Percentiles rank a stretch among this genome's conserved stretches.
These are phyloP conservation scores for Saitozyma sp. DNA, from an alignment of 768 basidiomycete species.

Conservation along the genomic window DNA sequence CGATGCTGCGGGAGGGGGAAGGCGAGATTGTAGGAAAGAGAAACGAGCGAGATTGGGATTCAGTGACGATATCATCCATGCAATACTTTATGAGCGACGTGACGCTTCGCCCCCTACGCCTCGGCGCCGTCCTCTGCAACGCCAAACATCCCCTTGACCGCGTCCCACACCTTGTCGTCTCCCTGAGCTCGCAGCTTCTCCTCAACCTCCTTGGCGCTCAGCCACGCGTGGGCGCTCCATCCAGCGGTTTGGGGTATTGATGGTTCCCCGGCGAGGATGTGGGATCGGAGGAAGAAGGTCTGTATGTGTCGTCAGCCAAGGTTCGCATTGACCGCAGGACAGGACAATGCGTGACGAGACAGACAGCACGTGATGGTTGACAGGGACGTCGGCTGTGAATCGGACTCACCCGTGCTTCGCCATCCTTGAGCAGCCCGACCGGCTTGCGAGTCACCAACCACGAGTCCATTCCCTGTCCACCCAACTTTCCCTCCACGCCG, in stretches of 20 bases:
- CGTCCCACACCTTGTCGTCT: conserved; percentile 29
- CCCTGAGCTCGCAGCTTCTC: conserved; percentile 42
- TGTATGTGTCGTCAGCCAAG: conserved; percentile 46
- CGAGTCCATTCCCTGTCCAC: conserved; percentile 81
- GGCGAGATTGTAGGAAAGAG: no score
- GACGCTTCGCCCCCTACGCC: no score
- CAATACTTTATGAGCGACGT: no score
- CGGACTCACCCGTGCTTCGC: conserved; percentile 32
- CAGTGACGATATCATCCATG: no score
- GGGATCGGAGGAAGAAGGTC: conserved; percentile 94
- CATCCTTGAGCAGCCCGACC: conserved; percentile 66
- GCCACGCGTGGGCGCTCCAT: conserved; percentile 82
- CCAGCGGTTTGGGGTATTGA: conserved; percentile 59
- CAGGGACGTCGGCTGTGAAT: no score
- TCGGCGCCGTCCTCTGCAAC: neutral
- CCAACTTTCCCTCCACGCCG: conserved; percentile 57
- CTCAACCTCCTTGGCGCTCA: conserved; percentile 87
- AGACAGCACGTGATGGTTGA: neutral
- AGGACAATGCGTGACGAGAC: neutral
- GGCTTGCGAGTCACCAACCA: conserved; percentile 93
- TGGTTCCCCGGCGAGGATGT: conserved; percentile 86
- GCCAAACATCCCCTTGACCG: conserved; percentile 39
- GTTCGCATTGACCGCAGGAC: neutral
- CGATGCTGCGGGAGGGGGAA: no score
- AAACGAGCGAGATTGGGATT: no score